Conservation (phyloP, 768 basidiomycete species). For the Suillus spraguei region DNA sequence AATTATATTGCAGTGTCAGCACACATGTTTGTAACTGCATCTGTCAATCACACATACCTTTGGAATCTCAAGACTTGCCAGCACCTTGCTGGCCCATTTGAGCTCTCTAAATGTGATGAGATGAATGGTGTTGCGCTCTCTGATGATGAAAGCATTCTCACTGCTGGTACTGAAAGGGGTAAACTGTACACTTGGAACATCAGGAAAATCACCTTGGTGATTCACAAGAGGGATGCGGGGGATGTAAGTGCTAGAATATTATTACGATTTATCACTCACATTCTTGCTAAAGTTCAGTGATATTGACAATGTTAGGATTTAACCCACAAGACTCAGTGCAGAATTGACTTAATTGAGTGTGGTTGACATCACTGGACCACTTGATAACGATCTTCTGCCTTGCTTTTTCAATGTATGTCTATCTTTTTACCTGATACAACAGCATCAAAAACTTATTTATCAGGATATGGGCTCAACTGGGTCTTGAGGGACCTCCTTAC, state of each 20-base stretch:
- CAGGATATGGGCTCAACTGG: not conserved
- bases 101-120: not conserved
- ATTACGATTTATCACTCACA: not conserved
- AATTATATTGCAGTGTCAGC: not conserved
- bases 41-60: not conserved
- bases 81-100: not conserved
- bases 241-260: not conserved
- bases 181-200: slow-evolving; percentile 5
- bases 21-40: slow-evolving; percentile 2
- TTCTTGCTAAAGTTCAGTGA: not conserved
- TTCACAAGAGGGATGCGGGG: not conserved
- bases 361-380: not conserved
- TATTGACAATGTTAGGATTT: not conserved
- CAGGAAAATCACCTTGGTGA: not conserved
- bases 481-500: not conserved
- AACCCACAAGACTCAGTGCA: not conserved
- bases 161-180: not conserved
- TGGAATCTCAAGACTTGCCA: not conserved
- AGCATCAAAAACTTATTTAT: not conserved
- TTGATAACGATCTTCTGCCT: not conserved
- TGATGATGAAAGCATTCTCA: not conserved
- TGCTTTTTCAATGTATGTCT: not conserved
- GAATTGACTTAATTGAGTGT: not conserved
- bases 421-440: not conserved
- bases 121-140: not conserved